Percentiles rank a stretch among this genome's conserved stretches.
Evolutionary conservation across 768 basidiomycete genomes (phyloP).

Genomic region (Leucosporidium scottii): DNA sequence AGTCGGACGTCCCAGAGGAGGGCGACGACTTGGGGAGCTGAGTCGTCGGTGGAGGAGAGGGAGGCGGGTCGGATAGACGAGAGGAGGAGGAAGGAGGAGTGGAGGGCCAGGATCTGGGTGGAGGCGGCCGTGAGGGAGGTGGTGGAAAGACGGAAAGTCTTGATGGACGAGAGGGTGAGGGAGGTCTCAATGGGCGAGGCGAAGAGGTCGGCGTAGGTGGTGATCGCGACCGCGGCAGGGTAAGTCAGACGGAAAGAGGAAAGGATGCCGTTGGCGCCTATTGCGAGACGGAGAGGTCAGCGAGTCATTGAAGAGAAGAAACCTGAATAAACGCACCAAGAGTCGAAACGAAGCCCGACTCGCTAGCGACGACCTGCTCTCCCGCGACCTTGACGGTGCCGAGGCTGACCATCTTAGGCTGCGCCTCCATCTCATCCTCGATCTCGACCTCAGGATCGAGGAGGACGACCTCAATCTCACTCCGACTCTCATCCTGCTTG

Average conservation of each 20-base stretch:
- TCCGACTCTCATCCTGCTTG: neutral
- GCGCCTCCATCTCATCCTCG: constrained; percentile 2
- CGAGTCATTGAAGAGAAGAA: neutral
- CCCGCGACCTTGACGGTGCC: constrained; percentile 19
- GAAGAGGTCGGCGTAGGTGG: constrained; percentile 13
- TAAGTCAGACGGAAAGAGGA: constrained; percentile 21
- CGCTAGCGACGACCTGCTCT: constrained; percentile 27
- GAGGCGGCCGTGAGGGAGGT: neutral
- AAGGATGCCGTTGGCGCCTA: constrained; percentile 18
- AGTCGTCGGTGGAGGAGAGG: neutral
- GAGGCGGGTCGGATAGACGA: neutral
- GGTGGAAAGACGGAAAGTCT: constrained; percentile 17
- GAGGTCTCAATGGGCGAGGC: neutral
- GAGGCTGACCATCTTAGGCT: constrained; percentile 11
- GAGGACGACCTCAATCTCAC: constrained; percentile 26
- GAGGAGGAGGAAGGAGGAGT: constrained; percentile 30
- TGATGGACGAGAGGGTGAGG: constrained; percentile 15
- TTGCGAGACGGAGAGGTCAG: neutral
- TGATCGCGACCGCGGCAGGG: neutral
- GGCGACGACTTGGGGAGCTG: constrained; percentile 9
- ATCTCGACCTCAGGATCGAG: constrained; percentile 14
- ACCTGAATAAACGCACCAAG: constrained; percentile 6
- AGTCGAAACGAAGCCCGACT: constrained; percentile 25
- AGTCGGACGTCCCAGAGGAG: constrained; percentile 31
- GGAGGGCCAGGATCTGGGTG: constrained; percentile 26